These are phyloP conservation scores for Phascolomyces articulosus DNA, from an alignment of 371 early-diverging fungal genomes.

Conservation along the genomic window DNA sequence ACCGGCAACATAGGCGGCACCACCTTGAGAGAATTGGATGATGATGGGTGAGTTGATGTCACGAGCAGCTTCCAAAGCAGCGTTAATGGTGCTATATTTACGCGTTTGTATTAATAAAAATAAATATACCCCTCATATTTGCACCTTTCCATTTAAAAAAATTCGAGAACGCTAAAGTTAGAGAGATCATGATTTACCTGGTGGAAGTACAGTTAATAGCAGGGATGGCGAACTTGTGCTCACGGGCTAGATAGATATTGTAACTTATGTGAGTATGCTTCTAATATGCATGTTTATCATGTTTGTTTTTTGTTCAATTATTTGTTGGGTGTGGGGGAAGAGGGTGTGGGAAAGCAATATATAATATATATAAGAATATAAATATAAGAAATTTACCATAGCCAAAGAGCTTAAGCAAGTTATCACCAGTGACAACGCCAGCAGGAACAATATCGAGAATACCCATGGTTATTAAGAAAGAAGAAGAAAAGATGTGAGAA, in stretches of 20 bases:
- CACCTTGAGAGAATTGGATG: conserved; percentile 94
- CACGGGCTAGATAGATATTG: conserved; percentile 53
- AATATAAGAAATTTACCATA: too few species aligned
- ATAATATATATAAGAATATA: too few species aligned
- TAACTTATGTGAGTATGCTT: background rate
- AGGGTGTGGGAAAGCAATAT: background rate
- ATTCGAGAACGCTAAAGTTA: background rate
- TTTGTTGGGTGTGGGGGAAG: too few species aligned
- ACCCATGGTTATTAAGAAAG: conserved; percentile 57
- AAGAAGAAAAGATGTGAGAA: background rate
- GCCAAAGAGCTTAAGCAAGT: conserved; percentile 83
- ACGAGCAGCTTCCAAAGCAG: conserved; percentile 90
- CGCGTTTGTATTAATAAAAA: background rate
- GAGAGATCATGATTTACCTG: conserved; percentile 35
- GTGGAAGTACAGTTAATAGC: conserved; percentile 94
- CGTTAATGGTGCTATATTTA: conserved; percentile 76
- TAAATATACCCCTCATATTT: too few species aligned
- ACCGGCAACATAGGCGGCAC: conserved; percentile 88
- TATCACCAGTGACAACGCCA: conserved; percentile 90
- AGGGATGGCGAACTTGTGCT: conserved; percentile 88
- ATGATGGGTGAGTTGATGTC: conserved; percentile 89
- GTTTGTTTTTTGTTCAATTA: background rate
- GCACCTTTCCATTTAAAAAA: background rate
- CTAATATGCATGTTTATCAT: background rate
- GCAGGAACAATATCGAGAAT: conserved; percentile 82